Percentiles rank a stretch among this genome's conserved stretches.
Conservation (phyloP, 2,329 filamentous ascomycete genomes). For the Coniochaeta sp. region DNA sequence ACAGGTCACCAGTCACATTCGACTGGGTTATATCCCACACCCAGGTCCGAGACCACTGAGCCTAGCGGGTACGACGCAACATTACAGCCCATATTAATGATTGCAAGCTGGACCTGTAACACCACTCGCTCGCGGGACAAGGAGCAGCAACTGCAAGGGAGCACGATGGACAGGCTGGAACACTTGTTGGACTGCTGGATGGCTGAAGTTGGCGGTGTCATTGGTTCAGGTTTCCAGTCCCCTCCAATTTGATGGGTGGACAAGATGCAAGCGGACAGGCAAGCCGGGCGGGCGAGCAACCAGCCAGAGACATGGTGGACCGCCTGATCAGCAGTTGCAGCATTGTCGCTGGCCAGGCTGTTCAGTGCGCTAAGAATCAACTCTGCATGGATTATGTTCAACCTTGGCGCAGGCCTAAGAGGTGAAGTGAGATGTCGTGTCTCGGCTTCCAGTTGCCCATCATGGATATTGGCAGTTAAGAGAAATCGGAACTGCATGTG, state of each 20-base stretch:
- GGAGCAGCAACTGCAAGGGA: neutral
- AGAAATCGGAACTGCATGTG: neutral
- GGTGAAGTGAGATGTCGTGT: too few species aligned
- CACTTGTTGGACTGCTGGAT: too few species aligned
- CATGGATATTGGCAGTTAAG: too few species aligned
- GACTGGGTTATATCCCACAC: neutral
- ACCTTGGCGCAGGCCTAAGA: neutral
- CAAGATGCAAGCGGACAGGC: neutral
- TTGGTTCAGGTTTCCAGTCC: neutral
- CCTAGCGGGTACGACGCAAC: neutral
- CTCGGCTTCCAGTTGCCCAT: too few species aligned
- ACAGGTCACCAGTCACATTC: neutral
- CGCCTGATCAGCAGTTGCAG: neutral
- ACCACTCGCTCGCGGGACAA: too few species aligned
- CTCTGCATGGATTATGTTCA: neutral
- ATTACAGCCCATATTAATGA: too few species aligned
- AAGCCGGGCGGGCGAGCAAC: too few species aligned
- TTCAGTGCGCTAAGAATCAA: too few species aligned
- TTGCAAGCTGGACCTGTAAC: neutral
- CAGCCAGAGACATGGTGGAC: too few species aligned
- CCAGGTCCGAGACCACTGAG: neutral
- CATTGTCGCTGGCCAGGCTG: too few species aligned
- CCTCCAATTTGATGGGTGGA: neutral
- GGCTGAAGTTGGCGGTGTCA: neutral
- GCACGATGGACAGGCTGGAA: neutral